These are phyloP conservation scores for Pseudogymnoascus sp. DNA, from an alignment of 2,329 filamentous ascomycete species.

Conservation along the genomic window DNA sequence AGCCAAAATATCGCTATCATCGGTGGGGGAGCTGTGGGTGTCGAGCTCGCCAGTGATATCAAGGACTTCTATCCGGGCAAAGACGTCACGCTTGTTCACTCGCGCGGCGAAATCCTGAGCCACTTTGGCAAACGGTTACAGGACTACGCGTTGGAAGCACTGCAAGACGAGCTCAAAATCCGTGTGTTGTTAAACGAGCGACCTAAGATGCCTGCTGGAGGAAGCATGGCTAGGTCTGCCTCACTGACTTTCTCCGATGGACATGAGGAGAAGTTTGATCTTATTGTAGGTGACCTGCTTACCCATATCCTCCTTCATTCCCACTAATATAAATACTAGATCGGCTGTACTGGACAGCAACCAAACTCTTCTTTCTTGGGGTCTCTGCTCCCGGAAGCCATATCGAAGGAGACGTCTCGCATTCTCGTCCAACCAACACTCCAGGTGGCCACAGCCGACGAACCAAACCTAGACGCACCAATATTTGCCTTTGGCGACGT, in stretches of 20 bases:
- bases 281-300: slow-evolving; percentile 29
- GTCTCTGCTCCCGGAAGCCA: slow-evolving; percentile 26
- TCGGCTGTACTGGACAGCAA: slow-evolving; percentile 41
- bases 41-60: slow-evolving; percentile 42
- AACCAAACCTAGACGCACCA: slow-evolving; percentile 23
- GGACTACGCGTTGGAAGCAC: slow-evolving; percentile 27
- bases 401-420: slow-evolving; percentile 25
- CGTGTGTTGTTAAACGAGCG: slow-evolving; percentile 33
- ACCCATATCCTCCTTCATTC: slow-evolving; percentile 5
- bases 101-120: slow-evolving; percentile 34
- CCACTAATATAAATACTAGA: slow-evolving; percentile 25
- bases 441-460: slow-evolving; percentile 32
- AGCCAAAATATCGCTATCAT: slow-evolving; percentile 29
- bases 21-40: slow-evolving; percentile 43
- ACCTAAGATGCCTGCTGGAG: slow-evolving; percentile 15
- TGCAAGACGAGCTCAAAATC: slow-evolving; percentile 33
- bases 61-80: slow-evolving; percentile 41
- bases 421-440: slow-evolving; percentile 39
- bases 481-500: slow-evolving; percentile 48
- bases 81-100: slow-evolving; percentile 41
- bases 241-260: slow-evolving; percentile 29
- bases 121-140: slow-evolving; percentile 37
- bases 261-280: slow-evolving; percentile 31
- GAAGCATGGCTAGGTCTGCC: slow-evolving; percentile 15
- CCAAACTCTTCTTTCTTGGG: slow-evolving; percentile 36